phyloP scores from a whole-genome alignment of 202 grass and related monocot species.

The Elaeis oleifera region DNA sequence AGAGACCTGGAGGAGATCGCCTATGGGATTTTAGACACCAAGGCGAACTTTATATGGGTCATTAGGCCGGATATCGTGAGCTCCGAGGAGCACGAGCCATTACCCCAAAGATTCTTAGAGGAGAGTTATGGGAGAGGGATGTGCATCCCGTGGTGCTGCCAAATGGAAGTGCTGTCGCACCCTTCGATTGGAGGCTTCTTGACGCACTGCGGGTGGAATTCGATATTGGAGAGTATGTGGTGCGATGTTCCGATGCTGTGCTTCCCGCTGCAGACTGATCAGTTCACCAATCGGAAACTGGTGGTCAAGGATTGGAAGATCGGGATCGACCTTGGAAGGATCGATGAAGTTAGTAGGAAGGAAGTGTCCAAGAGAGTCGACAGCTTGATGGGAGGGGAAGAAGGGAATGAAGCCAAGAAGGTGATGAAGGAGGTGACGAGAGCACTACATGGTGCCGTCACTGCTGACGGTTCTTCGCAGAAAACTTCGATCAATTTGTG shows the following conservation, averaged over 20 bases:
- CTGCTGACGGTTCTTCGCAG: slow-evolving; percentile 35
- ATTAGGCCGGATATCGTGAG: slow-evolving; percentile 39
- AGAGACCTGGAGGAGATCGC: slow-evolving; percentile 50
- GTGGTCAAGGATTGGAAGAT: slow-evolving; percentile 41
- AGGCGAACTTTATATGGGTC: slow-evolving; percentile 55
- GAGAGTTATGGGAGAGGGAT: slow-evolving; percentile 17
- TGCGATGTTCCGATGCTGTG: slow-evolving; percentile 65
- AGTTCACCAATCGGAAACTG: slow-evolving; percentile 49
- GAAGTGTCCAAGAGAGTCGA: slow-evolving; percentile 32
- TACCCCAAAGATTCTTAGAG: slow-evolving; percentile 31
- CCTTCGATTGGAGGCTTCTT: slow-evolving; percentile 48
- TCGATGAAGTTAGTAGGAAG: slow-evolving; percentile 23
- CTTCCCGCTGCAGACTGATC: slow-evolving; percentile 67
- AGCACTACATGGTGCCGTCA: slow-evolving; percentile 22
- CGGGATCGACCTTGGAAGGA: slow-evolving; percentile 32
- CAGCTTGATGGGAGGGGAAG: slow-evolving; percentile 28
- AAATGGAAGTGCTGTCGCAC: slow-evolving; percentile 57
- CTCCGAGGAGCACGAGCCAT: slow-evolving; percentile 41
- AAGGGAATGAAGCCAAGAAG: slow-evolving; percentile 21
- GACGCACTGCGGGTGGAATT: slow-evolving; percentile 80
- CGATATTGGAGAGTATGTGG: slow-evolving; percentile 56
- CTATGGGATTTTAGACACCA: slow-evolving; percentile 37
- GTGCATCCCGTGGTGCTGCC: slow-evolving; percentile 61
- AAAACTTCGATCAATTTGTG: slow-evolving; percentile 46
- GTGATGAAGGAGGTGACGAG: slow-evolving; percentile 30